Evolutionary conservation across 768 basidiomycete genomes (phyloP), one percentile per base, ranked within the genome.

Genomic region (Naematelia encephala): DNA sequence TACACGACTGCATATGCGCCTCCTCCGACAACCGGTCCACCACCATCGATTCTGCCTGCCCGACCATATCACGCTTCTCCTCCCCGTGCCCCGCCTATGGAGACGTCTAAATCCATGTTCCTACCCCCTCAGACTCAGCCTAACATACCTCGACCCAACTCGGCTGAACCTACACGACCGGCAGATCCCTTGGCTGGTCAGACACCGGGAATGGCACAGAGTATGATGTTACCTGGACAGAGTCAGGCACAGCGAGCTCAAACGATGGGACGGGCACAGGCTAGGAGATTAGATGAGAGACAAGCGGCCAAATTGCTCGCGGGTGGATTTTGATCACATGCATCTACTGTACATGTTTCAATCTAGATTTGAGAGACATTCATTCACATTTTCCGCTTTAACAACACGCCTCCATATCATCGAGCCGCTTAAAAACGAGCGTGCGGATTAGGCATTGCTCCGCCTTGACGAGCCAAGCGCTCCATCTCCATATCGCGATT

Each of bases 261-360:
- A 28, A 51, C 60, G 44, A 42, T 57, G 61, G 67, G 67, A 39
- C 29, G 66, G 46, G 61, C 50, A 11, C 55, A 56, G 16, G 60
- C 59, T 8, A 67, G 63, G 51, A 47, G 60, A 34, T 46, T 74
- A 54, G 72, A 74, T 44, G 69, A 71, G 61, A 57, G 72, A 23
- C 61, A 69, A 42, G 72, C 72, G 19, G 72, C 72, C 5, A 74
- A 69, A 55, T 46, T 74, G 62, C 62, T 74, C n/a, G 70, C 72
- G 14, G 68, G 68, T 3, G 72, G 72, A 5, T 73, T 73, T 51
- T 73, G 27, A 53, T 50, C 16, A 16, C 8, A 39, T 39, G 34
- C 34, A n/a, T n/a, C n/a, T n/a, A n/a, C n/a, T n/a, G n/a, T n/a
- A n/a, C n/a, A n/a, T n/a, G n/a, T n/a, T n/a, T n/a, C n/a, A n/a